phyloP scores from a whole-genome alignment of 2,329 filamentous ascomycete genomes.

The Hypoxylon sp. region DNA sequence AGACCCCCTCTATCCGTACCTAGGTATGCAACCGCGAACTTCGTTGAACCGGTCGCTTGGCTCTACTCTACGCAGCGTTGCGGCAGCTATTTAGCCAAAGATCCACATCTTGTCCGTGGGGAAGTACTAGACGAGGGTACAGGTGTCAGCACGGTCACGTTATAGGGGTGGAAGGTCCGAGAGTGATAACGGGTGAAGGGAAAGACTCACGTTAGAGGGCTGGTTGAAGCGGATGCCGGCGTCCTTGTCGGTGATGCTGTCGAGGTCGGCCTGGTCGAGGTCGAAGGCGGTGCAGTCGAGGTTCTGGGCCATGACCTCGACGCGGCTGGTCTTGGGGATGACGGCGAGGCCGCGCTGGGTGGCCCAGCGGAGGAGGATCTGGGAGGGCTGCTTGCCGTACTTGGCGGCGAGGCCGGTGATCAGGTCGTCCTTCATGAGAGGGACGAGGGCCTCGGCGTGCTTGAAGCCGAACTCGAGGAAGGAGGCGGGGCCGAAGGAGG shows the following conservation, averaged over 20 bases:
- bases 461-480: constrained; percentile 81
- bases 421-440: constrained; percentile 74
- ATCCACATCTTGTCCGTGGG: constrained; percentile 64
- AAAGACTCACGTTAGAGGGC: constrained; percentile 69
- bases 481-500: constrained; percentile 79
- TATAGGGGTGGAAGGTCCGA: too few relatives aligned
- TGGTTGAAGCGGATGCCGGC: constrained; percentile 78
- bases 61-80: not conserved
- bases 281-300: constrained; percentile 72
- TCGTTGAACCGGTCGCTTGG: constrained; percentile 4
- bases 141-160: constrained; percentile 22
- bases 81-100: constrained; percentile 55
- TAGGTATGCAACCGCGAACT: constrained; percentile 3
- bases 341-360: constrained; percentile 83
- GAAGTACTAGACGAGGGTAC: constrained; percentile 57
- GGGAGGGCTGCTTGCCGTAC: constrained; percentile 75
- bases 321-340: constrained; percentile 77
- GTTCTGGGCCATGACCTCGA: constrained; percentile 66
- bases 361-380: constrained; percentile 86
- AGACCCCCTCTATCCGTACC: constrained; percentile 21
- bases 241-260: constrained; percentile 71
- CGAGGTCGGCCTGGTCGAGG: constrained; percentile 70
- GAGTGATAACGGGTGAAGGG: too few relatives aligned
- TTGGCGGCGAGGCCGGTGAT: constrained; percentile 73
- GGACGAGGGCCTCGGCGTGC: constrained; percentile 68